A percentile compares a stretch with the other conserved stretches of the same genome.
phyloP scores from a whole-genome alignment of 495 filamentous ascomycete species.

The Trichoderma virens region DNA sequence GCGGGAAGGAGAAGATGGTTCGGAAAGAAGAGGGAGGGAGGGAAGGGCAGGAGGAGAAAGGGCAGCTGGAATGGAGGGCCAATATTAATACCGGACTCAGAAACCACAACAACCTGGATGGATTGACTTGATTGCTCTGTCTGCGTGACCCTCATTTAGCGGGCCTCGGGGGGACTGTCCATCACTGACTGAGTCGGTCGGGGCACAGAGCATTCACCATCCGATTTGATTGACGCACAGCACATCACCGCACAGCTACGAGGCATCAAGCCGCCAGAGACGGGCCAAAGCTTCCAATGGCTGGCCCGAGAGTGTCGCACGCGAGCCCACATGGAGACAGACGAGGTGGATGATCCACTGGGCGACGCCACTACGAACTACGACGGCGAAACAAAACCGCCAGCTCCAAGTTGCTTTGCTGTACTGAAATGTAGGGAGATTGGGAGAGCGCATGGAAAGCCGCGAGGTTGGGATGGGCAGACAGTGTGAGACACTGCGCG shows the following conservation, averaged over 20 bases:
- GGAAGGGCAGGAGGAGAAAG: conserved; percentile 1
- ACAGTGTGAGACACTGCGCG: conserved; percentile 4
- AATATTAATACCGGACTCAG: not conserved
- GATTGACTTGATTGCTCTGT: not conserved
- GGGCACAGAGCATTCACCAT: no score
- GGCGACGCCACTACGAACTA: not conserved
- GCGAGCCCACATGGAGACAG: not conserved
- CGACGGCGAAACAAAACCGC: no score
- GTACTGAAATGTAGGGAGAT: not conserved
- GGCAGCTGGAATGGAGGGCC: conserved; percentile 5
- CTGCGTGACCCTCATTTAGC: no score
- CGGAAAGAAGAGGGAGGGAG: conserved; percentile 1
- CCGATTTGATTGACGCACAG: no score
- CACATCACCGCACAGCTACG: not conserved
- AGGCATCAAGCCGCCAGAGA: not conserved
- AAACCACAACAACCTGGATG: not conserved
- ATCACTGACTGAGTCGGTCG: not conserved
- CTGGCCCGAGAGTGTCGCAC: conserved; percentile 4
- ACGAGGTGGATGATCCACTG: not conserved
- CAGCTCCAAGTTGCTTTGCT: not conserved
- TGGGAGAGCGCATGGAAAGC: not conserved
- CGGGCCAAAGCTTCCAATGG: not conserved
- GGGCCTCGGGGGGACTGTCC: not conserved
- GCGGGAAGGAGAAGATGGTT: not conserved
- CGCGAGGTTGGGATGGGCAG: conserved; percentile 4